These are phyloP conservation scores for Nakazawaea laoshanensis DNA, from an alignment of 805 yeast genomes.

Conservation along the genomic window DNA sequence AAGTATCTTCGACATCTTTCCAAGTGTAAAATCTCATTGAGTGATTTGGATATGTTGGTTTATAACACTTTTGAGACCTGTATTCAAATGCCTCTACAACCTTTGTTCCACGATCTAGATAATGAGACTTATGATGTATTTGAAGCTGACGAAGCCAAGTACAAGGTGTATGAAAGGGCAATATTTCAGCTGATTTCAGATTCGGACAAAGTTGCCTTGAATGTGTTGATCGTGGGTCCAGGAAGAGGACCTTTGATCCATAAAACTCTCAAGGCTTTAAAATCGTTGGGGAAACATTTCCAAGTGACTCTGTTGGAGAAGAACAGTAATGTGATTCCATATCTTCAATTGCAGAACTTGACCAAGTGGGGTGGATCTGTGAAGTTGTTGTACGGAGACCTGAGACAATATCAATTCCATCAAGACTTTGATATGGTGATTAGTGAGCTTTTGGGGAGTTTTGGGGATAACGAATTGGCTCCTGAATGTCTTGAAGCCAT, in stretches of 20 bases:
- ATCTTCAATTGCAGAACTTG: constrained; percentile 38
- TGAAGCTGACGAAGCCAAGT: constrained; percentile 65
- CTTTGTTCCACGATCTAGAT: constrained; percentile 49
- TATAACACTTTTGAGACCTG: constrained; percentile 1
- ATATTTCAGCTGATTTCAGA: constrained; percentile 27
- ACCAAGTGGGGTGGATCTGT: constrained; percentile 47
- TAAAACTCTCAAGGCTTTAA: constrained; percentile 19
- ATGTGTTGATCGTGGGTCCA: constrained; percentile 69
- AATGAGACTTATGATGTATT: constrained; percentile 58
- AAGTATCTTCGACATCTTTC: constrained; percentile 20
- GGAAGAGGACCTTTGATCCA: constrained; percentile 82
- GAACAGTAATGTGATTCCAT: constrained; percentile 50
- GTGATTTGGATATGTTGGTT: constrained; percentile 18
- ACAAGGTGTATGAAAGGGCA: constrained; percentile 59
- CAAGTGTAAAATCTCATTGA: constrained; percentile 16
- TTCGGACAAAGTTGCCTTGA: constrained; percentile 41
- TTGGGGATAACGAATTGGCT: constrained; percentile 85
- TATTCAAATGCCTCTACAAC: constrained; percentile 57
- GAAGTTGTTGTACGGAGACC: constrained; percentile 46
- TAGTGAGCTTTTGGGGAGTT: constrained; percentile 81
- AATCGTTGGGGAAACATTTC: not conserved
- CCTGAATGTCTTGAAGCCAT: constrained; percentile 66
- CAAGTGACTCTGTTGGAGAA: constrained; percentile 63
- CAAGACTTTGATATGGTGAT: constrained; percentile 49
- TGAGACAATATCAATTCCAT: constrained; percentile 28